Evolutionary conservation across 257 asterid genomes (phyloP).

Genomic region (Solanum phureja): DNA sequence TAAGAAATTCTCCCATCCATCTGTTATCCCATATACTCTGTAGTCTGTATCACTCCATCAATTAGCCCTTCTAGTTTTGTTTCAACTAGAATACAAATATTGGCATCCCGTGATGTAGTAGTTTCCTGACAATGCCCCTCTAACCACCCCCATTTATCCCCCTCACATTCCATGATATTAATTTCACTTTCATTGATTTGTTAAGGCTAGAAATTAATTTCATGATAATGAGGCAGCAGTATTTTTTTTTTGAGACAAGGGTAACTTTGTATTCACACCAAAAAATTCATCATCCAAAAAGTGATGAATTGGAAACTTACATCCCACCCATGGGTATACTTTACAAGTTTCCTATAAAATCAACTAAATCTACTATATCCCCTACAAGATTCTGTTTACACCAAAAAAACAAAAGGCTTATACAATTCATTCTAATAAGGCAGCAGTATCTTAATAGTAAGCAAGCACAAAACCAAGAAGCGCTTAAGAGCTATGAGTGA

Average conservation of each 20-base stretch:
- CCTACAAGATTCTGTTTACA: too few relatives aligned
- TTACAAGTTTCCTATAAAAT: too few relatives aligned
- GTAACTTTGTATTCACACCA: too few relatives aligned
- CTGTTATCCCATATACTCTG: not conserved
- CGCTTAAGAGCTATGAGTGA: not conserved
- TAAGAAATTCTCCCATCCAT: not conserved
- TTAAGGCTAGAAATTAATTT: not conserved
- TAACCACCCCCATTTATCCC: not conserved
- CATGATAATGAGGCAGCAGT: not conserved
- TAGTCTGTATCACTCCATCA: not conserved
- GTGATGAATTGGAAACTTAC: too few relatives aligned
- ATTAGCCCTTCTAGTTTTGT: not conserved
- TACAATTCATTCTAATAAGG: not conserved
- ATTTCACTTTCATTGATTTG: not conserved
- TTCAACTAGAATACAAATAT: not conserved
- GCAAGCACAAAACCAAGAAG: not conserved
- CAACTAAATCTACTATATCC: too few relatives aligned
- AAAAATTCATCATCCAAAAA: too few relatives aligned
- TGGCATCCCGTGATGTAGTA: not conserved
- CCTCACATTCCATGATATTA: not conserved
- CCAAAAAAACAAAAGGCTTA: too few relatives aligned
- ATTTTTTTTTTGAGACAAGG: too few relatives aligned
- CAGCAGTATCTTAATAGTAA: not conserved
- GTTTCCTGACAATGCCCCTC: not conserved
- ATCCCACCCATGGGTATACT: too few relatives aligned